Conservation (phyloP, 2,329 filamentous ascomycete species). For the Colletotrichum coccodes region DNA sequence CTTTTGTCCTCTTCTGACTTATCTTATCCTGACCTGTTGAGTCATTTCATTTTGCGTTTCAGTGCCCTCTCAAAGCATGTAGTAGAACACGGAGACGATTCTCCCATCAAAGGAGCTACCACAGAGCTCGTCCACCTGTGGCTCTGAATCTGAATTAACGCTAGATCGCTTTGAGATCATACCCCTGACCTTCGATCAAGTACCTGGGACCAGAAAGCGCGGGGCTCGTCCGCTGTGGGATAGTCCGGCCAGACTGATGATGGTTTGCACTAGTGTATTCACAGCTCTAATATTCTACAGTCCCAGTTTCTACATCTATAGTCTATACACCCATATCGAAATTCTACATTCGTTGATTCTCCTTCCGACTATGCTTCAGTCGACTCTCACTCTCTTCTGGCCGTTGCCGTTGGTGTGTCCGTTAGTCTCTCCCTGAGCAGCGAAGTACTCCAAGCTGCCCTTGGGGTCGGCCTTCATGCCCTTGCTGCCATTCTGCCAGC, state of each 20-base stretch:
- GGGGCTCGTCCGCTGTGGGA: background rate
- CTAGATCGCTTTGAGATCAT: background rate
- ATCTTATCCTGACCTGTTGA: background rate
- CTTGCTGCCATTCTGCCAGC: slow-evolving; percentile 58
- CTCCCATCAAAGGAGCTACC: no score
- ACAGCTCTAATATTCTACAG: slow-evolving; percentile 6
- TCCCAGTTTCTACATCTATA: slow-evolving; percentile 24
- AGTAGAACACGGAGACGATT: no score
- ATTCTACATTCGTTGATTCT: background rate
- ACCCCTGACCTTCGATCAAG: background rate
- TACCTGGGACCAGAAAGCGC: background rate
- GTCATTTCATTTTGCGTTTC: background rate
- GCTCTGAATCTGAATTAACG: no score
- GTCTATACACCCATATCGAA: background rate
- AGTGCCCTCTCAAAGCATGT: background rate
- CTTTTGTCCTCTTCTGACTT: no score
- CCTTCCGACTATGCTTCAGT: background rate
- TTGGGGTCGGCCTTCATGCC: slow-evolving; percentile 63
- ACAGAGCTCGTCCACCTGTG: no score
- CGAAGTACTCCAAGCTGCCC: slow-evolving; percentile 61
- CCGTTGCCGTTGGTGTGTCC: slow-evolving; percentile 27
- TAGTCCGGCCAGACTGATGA: background rate
- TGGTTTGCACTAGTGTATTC: background rate
- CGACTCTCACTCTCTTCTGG: slow-evolving; percentile 20
- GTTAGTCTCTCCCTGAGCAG: slow-evolving; percentile 44